Conservation (phyloP, 2,329 filamentous ascomycete species). For the Chaetomium strumarium region DNA sequence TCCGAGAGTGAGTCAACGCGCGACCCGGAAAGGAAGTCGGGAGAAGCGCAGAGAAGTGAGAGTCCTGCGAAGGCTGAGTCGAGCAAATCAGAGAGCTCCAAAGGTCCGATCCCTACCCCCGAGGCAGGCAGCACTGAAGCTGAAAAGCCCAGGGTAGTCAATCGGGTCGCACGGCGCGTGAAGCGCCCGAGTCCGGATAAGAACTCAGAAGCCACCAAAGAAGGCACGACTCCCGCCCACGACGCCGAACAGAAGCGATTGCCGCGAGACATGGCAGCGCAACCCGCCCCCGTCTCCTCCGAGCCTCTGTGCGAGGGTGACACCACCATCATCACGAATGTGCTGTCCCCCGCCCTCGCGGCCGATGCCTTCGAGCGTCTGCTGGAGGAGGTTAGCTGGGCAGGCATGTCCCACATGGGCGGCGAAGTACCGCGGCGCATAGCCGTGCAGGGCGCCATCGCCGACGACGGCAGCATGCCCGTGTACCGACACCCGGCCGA, state of each 20-base stretch:
- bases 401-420: conserved; percentile 86
- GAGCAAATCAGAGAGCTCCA: conserved; percentile 14
- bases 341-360: conserved; percentile 55
- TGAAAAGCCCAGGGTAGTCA: conserved; percentile 16
- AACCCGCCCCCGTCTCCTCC: conserved; percentile 25
- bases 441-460: conserved; percentile 74
- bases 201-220: not conserved
- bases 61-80: conserved; percentile 1
- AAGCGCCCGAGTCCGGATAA: conserved; percentile 2
- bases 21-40: conserved; percentile 6
- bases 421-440: conserved; percentile 89
- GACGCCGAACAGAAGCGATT: not conserved
- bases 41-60: conserved; percentile 12
- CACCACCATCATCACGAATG: conserved; percentile 64
- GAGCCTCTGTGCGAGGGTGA: conserved; percentile 72
- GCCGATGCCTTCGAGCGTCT: conserved; percentile 63
- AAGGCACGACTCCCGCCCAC: not conserved
- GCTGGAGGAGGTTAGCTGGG: conserved; percentile 74
- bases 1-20: conserved; percentile 16
- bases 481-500: conserved; percentile 95
- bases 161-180: conserved; percentile 5
- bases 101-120: conserved; percentile 18
- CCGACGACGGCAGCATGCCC: conserved; percentile 66
- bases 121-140: conserved; percentile 11
- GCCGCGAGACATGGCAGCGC: conserved; percentile 10